Percentiles rank a stretch among this genome's conserved stretches.
Evolutionary conservation across 1,284 basidiomycete genomes (phyloP).

Genomic region (Boletellus deceptivus): DNA sequence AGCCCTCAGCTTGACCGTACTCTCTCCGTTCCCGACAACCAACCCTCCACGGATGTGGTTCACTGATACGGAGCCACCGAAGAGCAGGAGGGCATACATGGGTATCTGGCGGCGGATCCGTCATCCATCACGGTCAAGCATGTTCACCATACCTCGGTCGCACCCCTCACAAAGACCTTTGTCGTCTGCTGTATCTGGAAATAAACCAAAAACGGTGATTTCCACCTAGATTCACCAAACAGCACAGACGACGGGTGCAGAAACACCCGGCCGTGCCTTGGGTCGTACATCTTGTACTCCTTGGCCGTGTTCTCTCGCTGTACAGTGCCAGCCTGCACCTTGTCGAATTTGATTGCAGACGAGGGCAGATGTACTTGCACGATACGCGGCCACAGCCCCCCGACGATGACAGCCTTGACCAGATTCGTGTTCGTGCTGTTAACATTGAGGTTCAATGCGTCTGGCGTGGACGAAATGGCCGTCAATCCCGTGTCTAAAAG

Average conservation of each 20-base stretch:
- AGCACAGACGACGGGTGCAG: slow-evolving; percentile 84
- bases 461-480: slow-evolving; percentile 42
- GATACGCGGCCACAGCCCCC: slow-evolving; percentile 80
- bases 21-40: slow-evolving; percentile 54
- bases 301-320: slow-evolving; percentile 80
- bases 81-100: slow-evolving; percentile 79
- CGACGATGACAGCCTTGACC: slow-evolving; percentile 78
- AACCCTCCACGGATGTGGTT: slow-evolving; percentile 79
- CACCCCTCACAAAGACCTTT: slow-evolving; percentile 86
- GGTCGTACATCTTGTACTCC: slow-evolving; percentile 79
- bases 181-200: slow-evolving; percentile 84
- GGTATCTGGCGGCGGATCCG: slow-evolving; percentile 55
- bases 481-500: slow-evolving; percentile 77
- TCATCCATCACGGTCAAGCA: too few relatives aligned
- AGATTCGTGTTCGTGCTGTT: slow-evolving; percentile 69
- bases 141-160: slow-evolving; percentile 68
- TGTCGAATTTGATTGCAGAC: slow-evolving; percentile 77
- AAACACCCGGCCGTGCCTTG: slow-evolving; percentile 63
- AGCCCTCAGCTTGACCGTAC: slow-evolving; percentile 68
- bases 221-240: slow-evolving; percentile 74
- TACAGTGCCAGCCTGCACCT: slow-evolving; percentile 76
- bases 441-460: slow-evolving; percentile 50
- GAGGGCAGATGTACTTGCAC: slow-evolving; percentile 74
- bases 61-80: slow-evolving; percentile 78
- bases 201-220: slow-evolving; percentile 76